Percentiles rank a stretch among this genome's conserved stretches.
Evolutionary conservation across 1,284 basidiomycete genomes (phyloP).

Genomic region (Sanguinoderma infundibulare): DNA sequence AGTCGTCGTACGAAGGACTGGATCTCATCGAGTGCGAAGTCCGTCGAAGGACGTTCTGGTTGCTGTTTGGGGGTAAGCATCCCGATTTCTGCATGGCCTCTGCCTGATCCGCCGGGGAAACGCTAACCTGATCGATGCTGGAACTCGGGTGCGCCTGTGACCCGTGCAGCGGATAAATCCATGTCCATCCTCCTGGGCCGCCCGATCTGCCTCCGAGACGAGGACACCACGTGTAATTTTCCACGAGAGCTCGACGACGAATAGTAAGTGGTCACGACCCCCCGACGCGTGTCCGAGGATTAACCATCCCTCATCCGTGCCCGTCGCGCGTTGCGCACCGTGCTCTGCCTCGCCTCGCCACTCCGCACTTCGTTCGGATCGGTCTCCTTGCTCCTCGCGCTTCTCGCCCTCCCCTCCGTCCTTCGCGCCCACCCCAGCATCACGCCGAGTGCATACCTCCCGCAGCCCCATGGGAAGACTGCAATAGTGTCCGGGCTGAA

Average conservation of each 20-base stretch:
- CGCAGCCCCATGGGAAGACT: conserved; percentile 82
- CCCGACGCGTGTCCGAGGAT: conserved; percentile 35
- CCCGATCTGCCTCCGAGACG: conserved; percentile 82
- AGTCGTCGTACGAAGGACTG: conserved; percentile 76
- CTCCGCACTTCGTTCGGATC: conserved; percentile 16
- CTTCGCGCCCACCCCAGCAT: conserved; percentile 54
- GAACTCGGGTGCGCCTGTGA: conserved; percentile 11
- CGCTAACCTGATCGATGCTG: conserved; percentile 24
- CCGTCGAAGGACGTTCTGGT: conserved; percentile 82
- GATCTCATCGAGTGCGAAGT: conserved; percentile 87
- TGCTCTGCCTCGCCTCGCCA: conserved; percentile 1
- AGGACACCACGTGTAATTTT: conserved; percentile 86
- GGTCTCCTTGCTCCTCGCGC: conserved; percentile 15
- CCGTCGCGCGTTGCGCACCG: background rate
- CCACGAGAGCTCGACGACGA: conserved; percentile 86
- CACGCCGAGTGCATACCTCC: conserved; percentile 77
- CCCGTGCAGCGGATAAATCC: conserved; percentile 79
- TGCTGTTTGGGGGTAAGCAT: conserved; percentile 77
- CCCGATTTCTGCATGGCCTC: conserved; percentile 8
- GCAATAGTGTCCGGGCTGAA: conserved; percentile 85
- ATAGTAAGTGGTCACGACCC: conserved; percentile 59
- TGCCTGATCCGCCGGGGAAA: conserved; percentile 20
- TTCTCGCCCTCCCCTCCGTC: background rate
- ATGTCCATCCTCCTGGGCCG: conserved; percentile 82
- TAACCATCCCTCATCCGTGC: conserved; percentile 37